Base-by-base conservation (phyloP, 148 eudicot species). In the Spergularia marina region DNA sequence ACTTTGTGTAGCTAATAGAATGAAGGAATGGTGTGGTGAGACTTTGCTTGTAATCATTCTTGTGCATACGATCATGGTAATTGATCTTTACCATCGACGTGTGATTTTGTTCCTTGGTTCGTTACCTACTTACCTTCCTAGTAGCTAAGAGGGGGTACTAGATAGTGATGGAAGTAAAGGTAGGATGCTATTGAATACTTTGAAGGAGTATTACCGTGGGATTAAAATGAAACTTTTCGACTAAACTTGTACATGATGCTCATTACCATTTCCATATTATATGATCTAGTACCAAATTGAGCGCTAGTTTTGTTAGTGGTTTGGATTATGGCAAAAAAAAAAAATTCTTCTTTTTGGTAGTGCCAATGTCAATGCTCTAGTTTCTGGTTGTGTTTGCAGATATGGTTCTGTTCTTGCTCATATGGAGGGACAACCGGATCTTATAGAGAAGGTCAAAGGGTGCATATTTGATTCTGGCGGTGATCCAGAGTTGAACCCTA, bases 391-490 rank as follows among this genome's bases (percentile, higher is more conserved):
- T 76, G 30, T 39, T 36, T 82, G 85, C 91, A 96, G 99, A 55
- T 96, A 92, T 86, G 98, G 99, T 61, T 82, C 90, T 52, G 87
- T 96, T 84, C 90, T 96, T 41, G 80, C 83, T 57, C 83, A 82
- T 81, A 72, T 91, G 71, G 89, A 85, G 65, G 83, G 72, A 25
- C 88, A 86, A 73, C 88, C 86, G 10, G 98, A 92, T 78, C 78
- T 92, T 36, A 67, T 89, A 80, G 75, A 85, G 85, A 96, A 71
- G 86, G 87, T 96, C 53, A 91, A 85, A 80, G 99, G 99, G 61
- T 92, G 98, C 53, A 80, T 96, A 53, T 85, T 89, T 75, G 99
- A 92, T 76, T 96, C 99, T 1, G 99, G 99, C 73, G 95, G 91
- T 8, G 99, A 89, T 74, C 95, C 99, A 13, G 86, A 89, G 53